Evolutionary conservation across 805 yeast genomes (phyloP).

Genomic region (Martiniozyma abietophila): DNA sequence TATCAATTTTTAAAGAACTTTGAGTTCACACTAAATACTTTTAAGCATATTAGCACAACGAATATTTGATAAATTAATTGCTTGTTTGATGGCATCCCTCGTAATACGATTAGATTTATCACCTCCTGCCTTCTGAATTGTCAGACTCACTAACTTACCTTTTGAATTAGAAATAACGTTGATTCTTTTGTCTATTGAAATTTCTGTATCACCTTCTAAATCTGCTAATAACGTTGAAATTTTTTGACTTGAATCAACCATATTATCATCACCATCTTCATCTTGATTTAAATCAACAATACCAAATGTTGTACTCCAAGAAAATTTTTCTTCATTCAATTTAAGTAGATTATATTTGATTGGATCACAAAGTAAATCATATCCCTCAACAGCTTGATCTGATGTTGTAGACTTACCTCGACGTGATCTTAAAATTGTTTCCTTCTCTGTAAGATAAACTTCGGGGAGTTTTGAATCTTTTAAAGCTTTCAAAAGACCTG

Average conservation of each 20-base stretch:
- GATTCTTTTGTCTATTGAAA: slow-evolving; percentile 48
- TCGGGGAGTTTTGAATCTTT: slow-evolving; percentile 52
- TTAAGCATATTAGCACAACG: slow-evolving; percentile 34
- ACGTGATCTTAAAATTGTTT: slow-evolving; percentile 15
- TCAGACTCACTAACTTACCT: slow-evolving; percentile 33
- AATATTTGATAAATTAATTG: slow-evolving; percentile 37
- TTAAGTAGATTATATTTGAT: slow-evolving; percentile 29
- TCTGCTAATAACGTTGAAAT: slow-evolving; percentile 52
- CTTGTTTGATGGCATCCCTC: slow-evolving; percentile 35
- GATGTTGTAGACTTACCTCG: slow-evolving; percentile 27
- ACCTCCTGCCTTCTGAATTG: slow-evolving; percentile 39
- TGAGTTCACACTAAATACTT: too few species aligned
- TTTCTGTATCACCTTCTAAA: slow-evolving; percentile 81
- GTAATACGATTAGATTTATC: slow-evolving; percentile 31
- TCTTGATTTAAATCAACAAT: slow-evolving; percentile 36
- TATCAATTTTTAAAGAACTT: too few species aligned
- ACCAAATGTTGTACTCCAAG: slow-evolving; percentile 52
- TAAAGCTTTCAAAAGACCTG: slow-evolving; percentile 56
- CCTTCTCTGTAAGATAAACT: slow-evolving; percentile 58
- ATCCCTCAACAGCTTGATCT: slow-evolving; percentile 30
- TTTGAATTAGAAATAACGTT: slow-evolving; percentile 30
- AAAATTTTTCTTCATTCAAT: slow-evolving; percentile 30
- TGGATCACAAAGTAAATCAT: slow-evolving; percentile 50
- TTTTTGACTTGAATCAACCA: slow-evolving; percentile 14
- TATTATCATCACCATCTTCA: slow-evolving; percentile 22